Base-by-base conservation (phyloP, 2,329 filamentous ascomycete genomes). In the Acephala macrosclerotiorum region DNA sequence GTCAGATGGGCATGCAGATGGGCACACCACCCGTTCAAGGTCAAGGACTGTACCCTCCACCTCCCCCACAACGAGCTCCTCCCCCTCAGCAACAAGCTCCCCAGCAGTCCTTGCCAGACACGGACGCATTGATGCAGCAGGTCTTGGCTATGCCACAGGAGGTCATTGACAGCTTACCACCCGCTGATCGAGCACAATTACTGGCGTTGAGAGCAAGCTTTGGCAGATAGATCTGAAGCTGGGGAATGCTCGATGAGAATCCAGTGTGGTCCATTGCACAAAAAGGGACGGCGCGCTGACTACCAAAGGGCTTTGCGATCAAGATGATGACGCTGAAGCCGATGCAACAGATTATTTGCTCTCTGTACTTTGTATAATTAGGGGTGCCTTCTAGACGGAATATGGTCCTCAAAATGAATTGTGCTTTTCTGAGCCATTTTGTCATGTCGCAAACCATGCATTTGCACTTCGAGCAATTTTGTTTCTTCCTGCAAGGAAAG, bases 91-190 rank as follows among this genome's bases (percentile, higher is more conserved):
- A 77, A 36, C 82, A 81, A 36, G 79, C 77, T 35, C 80, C 82
- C 60, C 78, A 82, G 6, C 75, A 79, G 42, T 77, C 74, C 45
- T 75, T 83, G 16, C 82, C 85, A 49, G 87, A 91, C 66, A 87
- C 91, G 49, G 89, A 92, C 57, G 88, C 89, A 51, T 84, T 97
- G 61, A 89, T 97, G 77, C 87, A 91, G 69, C 91, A 94, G 73
- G 91, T 97, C 57, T 84, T 97, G 81, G 87, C 86, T 61, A 88
- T 97, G 81, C 87, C 93, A 2, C 91, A 92, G 74, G 85, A 92
- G 65, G 88, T 92, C 64, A 94, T 98, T 72, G 91, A 95, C 76
- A 86, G 88, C 74, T 81, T 97, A 58, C 89, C 91, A 6, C 91
- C 93, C 42, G 86, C 87, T 22, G 90, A 96, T 74, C 85, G 91